phyloP scores from a whole-genome alignment of 768 basidiomycete species.

The Collybiopsis luxurians region DNA sequence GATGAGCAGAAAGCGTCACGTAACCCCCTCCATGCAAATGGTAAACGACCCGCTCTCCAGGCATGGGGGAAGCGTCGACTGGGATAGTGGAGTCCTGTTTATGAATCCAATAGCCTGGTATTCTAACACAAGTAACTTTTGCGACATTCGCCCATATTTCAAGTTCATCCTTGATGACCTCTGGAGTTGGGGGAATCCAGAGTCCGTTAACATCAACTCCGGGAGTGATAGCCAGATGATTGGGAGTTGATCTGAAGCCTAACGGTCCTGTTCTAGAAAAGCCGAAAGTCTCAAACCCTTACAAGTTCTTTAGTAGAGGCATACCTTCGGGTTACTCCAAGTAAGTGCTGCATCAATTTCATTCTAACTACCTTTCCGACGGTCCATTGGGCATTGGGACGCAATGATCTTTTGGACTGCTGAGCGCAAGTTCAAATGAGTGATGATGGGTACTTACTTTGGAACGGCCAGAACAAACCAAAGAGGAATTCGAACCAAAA shows the following conservation, averaged over 20 bases:
- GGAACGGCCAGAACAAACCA: conserved; percentile 42
- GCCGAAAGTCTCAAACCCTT: background rate
- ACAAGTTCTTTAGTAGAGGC: background rate
- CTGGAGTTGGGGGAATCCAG: conserved; percentile 44
- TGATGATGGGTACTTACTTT: conserved; percentile 20
- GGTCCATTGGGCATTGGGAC: conserved; percentile 47
- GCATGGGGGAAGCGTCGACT: conserved; percentile 34
- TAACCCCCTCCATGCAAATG: conserved; percentile 67
- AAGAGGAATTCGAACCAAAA: conserved; percentile 44
- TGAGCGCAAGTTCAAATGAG: background rate
- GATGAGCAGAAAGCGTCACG: conserved; percentile 52
- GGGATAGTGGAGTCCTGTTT: conserved; percentile 34
- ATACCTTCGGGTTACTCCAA: conserved; percentile 25
- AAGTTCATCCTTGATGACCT: conserved; percentile 43
- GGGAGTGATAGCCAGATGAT: conserved; percentile 38
- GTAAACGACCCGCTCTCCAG: conserved; percentile 58
- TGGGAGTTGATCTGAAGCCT: conserved; percentile 25
- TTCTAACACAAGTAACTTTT: conserved; percentile 35
- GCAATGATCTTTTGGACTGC: conserved; percentile 28
- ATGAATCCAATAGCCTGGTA: conserved; percentile 60
- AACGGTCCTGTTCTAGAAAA: conserved; percentile 36
- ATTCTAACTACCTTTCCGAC: conserved; percentile 36
- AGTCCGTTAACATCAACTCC: conserved; percentile 42
- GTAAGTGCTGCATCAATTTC: conserved; percentile 29
- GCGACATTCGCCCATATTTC: conserved; percentile 36